phyloP scores from a whole-genome alignment of 352 stramenopile species.

The Pythium aphanidermatum region DNA sequence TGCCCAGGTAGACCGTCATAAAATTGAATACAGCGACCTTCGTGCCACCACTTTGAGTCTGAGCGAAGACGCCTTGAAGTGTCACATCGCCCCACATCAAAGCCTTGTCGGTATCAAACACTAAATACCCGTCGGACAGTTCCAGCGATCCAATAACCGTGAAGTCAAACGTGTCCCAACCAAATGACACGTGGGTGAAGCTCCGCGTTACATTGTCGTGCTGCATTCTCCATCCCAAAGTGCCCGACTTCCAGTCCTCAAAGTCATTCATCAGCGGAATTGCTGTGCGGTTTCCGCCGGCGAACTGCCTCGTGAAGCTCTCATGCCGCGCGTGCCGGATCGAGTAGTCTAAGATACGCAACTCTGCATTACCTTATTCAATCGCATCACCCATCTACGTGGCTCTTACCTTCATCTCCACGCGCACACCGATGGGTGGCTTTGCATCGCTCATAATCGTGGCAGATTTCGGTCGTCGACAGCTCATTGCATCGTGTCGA shows the following conservation, averaged over 20 bases:
- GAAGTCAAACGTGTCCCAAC: conserved; percentile 60
- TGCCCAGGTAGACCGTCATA: conserved; percentile 89
- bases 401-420: conserved; percentile 71
- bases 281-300: conserved; percentile 50
- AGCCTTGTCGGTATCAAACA: conserved; percentile 69
- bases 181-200: conserved; percentile 15
- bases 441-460: conserved; percentile 93
- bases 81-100: conserved; percentile 51
- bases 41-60: conserved; percentile 61
- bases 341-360: conserved; percentile 62
- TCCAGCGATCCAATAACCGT: conserved; percentile 70
- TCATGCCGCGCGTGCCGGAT: conserved; percentile 48
- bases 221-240: conserved; percentile 54
- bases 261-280: conserved; percentile 91
- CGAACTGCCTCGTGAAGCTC: conserved; percentile 85
- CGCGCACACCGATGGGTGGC: conserved; percentile 89
- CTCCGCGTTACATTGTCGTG: neutral
- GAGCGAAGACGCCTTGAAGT: conserved; percentile 48
- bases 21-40: conserved; percentile 95
- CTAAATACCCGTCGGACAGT: conserved; percentile 62
- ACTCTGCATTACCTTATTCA: neutral
- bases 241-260: conserved; percentile 94
- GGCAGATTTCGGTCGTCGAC: conserved; percentile 32
- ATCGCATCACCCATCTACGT: too few species aligned
- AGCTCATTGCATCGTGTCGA: conserved; percentile 54